Evolutionary conservation across 73 alveolate genomes (phyloP).

Genomic region (Paramecium caudatum): DNA sequence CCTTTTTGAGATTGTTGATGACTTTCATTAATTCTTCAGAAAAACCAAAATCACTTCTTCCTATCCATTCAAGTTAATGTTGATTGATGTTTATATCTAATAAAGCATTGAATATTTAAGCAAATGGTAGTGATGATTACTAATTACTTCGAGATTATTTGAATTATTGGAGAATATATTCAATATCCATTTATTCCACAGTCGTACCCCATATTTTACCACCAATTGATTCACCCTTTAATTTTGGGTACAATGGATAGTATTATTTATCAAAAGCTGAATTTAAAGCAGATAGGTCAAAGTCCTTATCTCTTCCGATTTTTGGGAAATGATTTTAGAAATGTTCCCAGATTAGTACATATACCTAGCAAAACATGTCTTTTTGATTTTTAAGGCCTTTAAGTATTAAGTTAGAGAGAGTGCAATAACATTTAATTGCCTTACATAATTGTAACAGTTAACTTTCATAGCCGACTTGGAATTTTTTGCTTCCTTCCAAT

Average conservation of each 20-base stretch:
- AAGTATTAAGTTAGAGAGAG: not conserved
- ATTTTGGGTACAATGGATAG: not conserved
- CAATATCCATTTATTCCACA: not conserved
- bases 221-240: not conserved
- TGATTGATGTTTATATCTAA: not conserved
- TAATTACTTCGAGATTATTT: not conserved
- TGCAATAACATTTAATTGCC: not conserved
- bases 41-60: not conserved
- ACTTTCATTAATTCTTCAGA: not conserved
- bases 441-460: not conserved
- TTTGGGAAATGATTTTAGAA: not conserved
- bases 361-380: not conserved
- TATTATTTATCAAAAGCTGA: not conserved
- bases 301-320: not conserved
- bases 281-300: not conserved
- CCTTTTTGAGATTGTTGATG: not conserved
- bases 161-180: not conserved
- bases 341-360: constrained; percentile 1
- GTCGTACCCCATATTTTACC: constrained; percentile 2
- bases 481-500: not conserved
- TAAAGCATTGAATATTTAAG: not conserved
- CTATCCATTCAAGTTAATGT: not conserved
- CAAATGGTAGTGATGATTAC: not conserved
- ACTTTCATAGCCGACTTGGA: not conserved
- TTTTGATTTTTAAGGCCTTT: not conserved